Evolutionary conservation across 768 basidiomycete species (phyloP).

Genomic region (Mycena kentingensis): DNA sequence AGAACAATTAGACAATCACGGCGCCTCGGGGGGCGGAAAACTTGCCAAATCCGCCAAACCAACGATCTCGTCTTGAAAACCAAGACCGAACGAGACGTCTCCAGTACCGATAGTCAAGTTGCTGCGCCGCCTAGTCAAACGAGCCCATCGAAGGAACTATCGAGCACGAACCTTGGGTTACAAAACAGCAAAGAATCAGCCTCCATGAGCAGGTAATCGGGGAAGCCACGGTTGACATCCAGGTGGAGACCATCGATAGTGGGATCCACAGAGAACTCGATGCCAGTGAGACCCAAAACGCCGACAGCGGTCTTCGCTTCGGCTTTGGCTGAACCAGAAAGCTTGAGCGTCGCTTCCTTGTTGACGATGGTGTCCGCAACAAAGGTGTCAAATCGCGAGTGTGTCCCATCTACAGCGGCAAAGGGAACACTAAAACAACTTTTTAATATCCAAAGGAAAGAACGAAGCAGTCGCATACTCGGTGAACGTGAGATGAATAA

Average conservation of each 20-base stretch:
- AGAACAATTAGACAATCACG: constrained; percentile 7
- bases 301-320: constrained; percentile 69
- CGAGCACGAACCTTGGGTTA: constrained; percentile 67
- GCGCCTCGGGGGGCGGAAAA: constrained; percentile 1
- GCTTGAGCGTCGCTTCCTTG: constrained; percentile 43
- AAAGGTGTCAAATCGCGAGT: constrained; percentile 60
- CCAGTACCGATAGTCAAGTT: constrained; percentile 57
- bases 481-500: constrained; percentile 61
- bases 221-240: constrained; percentile 69
- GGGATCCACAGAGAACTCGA: constrained; percentile 60
- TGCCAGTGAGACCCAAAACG: constrained; percentile 54
- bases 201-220: constrained; percentile 68
- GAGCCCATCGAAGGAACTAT: constrained; percentile 14
- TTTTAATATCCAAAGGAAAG: neutral
- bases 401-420: constrained; percentile 49
- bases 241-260: constrained; percentile 64
- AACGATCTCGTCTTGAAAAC: constrained; percentile 58
- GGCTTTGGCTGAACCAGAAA: constrained; percentile 58
- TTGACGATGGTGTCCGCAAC: constrained; percentile 60
- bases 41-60: constrained; percentile 60
- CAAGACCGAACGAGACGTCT: constrained; percentile 61
- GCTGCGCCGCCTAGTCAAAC: constrained; percentile 26
- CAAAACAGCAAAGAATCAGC: constrained; percentile 58
- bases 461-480: constrained; percentile 5
- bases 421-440: constrained; percentile 50